A percentile compares a stretch with the other conserved stretches of the same genome.
Evolutionary conservation across 495 filamentous ascomycete genomes (phyloP).

Genomic region (Hypoxylon intermedium): DNA sequence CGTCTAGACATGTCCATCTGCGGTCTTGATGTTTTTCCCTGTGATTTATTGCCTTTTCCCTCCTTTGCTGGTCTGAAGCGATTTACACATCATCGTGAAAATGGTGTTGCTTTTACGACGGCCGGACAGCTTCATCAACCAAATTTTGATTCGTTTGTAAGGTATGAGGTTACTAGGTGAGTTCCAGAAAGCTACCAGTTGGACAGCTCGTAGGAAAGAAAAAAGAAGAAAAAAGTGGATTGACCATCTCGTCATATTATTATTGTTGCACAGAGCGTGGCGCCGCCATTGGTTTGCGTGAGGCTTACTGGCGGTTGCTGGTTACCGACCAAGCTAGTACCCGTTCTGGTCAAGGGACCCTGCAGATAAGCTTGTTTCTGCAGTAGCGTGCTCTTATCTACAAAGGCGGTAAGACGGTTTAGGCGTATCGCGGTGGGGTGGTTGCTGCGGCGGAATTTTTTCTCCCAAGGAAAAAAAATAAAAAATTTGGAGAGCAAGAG

Average conservation of each 20-base stretch:
- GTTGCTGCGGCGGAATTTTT: conserved; percentile 36
- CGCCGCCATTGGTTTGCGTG: conserved; percentile 10
- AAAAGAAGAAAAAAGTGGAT: too few relatives aligned
- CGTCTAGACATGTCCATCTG: too few relatives aligned
- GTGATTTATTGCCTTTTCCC: too few relatives aligned
- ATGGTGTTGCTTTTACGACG: too few relatives aligned
- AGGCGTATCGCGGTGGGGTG: conserved; percentile 13
- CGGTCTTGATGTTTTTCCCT: too few relatives aligned
- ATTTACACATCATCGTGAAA: too few relatives aligned
- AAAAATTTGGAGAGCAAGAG: conserved; percentile 37
- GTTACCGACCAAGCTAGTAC: background rate
- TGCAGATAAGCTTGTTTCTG: conserved; percentile 30
- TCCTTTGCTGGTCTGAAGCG: too few relatives aligned
- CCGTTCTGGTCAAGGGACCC: conserved; percentile 4
- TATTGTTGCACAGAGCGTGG: conserved; percentile 21
- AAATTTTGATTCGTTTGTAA: too few relatives aligned
- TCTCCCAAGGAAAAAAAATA: conserved; percentile 15
- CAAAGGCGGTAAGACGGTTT: conserved; percentile 29
- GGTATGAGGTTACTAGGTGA: conserved; percentile 6
- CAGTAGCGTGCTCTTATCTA: conserved; percentile 22
- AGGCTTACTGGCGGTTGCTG: conserved; percentile 1
- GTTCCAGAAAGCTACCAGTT: background rate
- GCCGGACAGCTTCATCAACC: too few relatives aligned
- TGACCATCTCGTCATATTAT: conserved; percentile 7
- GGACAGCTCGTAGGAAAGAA: too few relatives aligned